Percentiles rank a stretch among this genome's conserved stretches.
Evolutionary conservation across 2,329 filamentous ascomycete species (phyloP).

Genomic region (Pseudonectria buxi): DNA sequence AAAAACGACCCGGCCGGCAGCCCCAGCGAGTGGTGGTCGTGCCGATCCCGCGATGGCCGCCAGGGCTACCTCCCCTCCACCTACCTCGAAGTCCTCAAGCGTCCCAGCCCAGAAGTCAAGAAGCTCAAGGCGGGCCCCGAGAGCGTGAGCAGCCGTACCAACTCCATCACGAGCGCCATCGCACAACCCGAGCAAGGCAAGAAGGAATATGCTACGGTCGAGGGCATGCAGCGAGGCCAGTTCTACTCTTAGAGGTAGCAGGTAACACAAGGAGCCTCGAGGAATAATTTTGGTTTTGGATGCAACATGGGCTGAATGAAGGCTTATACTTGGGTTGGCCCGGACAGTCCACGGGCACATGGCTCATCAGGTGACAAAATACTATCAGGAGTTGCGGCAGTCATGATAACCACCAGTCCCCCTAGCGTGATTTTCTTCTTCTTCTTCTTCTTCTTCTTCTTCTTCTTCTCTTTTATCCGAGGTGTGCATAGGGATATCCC

Average conservation of each 20-base stretch:
- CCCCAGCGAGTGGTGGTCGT: slow-evolving; percentile 95
- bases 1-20: slow-evolving; percentile 91
- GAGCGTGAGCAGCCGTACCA: slow-evolving; percentile 41
- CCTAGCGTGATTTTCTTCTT: slow-evolving; percentile 18
- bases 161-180: slow-evolving; percentile 42
- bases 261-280: not conserved
- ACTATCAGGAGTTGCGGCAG: slow-evolving; percentile 18
- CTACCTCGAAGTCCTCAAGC: slow-evolving; percentile 71
- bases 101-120: slow-evolving; percentile 44
- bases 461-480: slow-evolving; percentile 4
- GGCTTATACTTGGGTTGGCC: too few species aligned
- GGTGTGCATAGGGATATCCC: slow-evolving; percentile 3
- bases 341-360: slow-evolving; percentile 8
- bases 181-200: slow-evolving; percentile 35
- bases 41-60: slow-evolving; percentile 79
- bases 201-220: slow-evolving; percentile 45
- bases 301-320: too few species aligned
- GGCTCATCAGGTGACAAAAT: slow-evolving; percentile 19
- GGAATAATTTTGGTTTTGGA: too few species aligned
- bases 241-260: slow-evolving; percentile 44
- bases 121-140: slow-evolving; percentile 44
- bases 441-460: slow-evolving; percentile 4
- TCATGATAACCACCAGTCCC: slow-evolving; percentile 16
- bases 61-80: slow-evolving; percentile 88
- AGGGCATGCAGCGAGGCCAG: slow-evolving; percentile 52